Conservation (phyloP, 441 rosid genomes). For the Adansonia grandidieri region DNA sequence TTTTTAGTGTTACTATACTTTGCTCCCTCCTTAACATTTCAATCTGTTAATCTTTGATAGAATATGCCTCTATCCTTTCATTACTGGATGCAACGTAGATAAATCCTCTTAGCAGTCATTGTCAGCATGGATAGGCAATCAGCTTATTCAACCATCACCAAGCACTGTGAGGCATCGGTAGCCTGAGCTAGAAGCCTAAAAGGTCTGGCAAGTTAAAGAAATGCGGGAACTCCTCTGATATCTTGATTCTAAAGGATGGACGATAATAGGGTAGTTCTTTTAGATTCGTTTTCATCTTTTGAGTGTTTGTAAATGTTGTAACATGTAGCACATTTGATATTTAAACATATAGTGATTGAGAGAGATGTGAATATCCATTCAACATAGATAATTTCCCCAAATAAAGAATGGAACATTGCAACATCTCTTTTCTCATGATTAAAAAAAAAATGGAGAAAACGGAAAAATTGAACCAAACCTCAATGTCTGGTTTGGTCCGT, state of each 20-base stretch:
- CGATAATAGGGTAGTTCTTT: background rate
- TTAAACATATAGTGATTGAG: background rate
- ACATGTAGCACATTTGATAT: constrained; percentile 12
- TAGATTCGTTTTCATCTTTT: background rate
- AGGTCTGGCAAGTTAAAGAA: constrained; percentile 9
- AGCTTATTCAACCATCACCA: constrained; percentile 24
- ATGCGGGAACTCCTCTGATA: background rate
- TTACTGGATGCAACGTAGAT: background rate
- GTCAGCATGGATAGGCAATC: constrained; percentile 29
- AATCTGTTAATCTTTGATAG: constrained; percentile 28
- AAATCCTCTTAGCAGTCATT: constrained; percentile 35
- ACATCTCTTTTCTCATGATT: background rate
- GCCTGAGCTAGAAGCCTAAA: background rate
- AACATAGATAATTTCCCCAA: background rate
- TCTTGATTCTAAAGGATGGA: background rate
- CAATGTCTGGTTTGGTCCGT: background rate
- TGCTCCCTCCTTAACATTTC: background rate
- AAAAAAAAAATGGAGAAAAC: background rate
- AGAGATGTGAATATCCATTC: constrained; percentile 17
- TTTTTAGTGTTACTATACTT: background rate
- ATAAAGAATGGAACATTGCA: background rate
- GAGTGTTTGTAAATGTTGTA: constrained; percentile 10
- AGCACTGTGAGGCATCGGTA: constrained; percentile 3
- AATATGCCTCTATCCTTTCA: constrained; percentile 28
- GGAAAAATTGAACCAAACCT: background rate